phyloP scores from a whole-genome alignment of 257 asterid species.

The Knoxia roxburghii region DNA sequence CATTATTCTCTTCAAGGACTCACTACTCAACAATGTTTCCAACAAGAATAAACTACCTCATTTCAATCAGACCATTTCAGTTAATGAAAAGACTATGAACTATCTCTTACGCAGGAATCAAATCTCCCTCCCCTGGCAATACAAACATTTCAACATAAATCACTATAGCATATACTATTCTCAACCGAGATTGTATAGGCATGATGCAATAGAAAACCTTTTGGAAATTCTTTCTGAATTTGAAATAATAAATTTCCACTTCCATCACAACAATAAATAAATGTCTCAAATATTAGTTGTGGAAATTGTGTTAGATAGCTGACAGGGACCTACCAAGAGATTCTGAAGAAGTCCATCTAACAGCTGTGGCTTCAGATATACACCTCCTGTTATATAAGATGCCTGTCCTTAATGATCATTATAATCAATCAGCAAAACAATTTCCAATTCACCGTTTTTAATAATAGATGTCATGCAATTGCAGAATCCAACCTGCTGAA shows the following conservation, averaged over 20 bases:
- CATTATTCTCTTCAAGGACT: no score
- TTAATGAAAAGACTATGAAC: not conserved
- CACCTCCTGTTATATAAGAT: slow-evolving; percentile 83
- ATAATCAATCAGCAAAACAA: slow-evolving; percentile 18
- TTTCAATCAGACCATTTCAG: not conserved
- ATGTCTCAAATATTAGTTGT: not conserved
- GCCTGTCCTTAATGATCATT: slow-evolving; percentile 49
- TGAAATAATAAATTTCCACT: no score
- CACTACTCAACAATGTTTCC: not conserved
- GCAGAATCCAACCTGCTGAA: slow-evolving; percentile 70
- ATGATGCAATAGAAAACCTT: not conserved
- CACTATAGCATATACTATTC: not conserved
- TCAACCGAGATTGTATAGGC: not conserved
- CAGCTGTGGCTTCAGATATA: slow-evolving; percentile 77
- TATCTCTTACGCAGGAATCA: not conserved
- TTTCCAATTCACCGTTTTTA: no score
- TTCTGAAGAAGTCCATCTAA: slow-evolving; percentile 79
- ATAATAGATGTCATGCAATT: not conserved
- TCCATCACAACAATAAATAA: not conserved
- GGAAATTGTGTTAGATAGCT: no score
- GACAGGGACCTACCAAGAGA: slow-evolving; percentile 52
- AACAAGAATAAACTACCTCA: not conserved
- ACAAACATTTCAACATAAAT: not conserved
- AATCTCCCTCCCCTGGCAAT: not conserved
- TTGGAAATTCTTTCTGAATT: not conserved